phyloP scores from a whole-genome alignment of 2,329 filamentous ascomycete genomes.

The Colletotrichum abscissum region DNA sequence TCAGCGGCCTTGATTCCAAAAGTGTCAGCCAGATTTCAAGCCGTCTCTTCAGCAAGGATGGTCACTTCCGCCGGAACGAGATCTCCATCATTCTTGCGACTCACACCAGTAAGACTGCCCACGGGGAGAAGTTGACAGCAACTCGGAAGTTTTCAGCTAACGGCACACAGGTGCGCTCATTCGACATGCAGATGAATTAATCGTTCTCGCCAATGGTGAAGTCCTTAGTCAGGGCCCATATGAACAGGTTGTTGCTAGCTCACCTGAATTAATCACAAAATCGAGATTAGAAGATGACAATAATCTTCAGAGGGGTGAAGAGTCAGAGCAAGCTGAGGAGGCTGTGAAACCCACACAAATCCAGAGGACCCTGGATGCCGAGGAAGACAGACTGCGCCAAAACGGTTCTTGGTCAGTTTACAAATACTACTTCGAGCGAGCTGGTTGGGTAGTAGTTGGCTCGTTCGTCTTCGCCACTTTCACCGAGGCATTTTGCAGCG shows the following conservation, averaged over 20 bases:
- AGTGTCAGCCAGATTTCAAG: background rate
- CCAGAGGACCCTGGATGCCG: background rate
- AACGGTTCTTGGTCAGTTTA: constrained; percentile 14
- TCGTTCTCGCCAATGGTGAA: background rate
- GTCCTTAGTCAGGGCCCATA: constrained; percentile 2
- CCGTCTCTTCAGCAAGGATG: constrained; percentile 3
- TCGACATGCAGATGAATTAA: background rate
- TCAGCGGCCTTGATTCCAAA: constrained; percentile 12
- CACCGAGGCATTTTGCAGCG: background rate
- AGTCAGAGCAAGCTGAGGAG: background rate
- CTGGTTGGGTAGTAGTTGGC: background rate
- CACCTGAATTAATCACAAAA: background rate
- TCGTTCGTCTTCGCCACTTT: background rate
- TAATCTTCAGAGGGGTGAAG: background rate
- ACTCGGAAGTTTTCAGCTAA: background rate
- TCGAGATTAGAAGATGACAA: background rate
- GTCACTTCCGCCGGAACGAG: background rate
- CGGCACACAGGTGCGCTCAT: background rate
- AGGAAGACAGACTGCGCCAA: background rate
- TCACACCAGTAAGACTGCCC: constrained; percentile 6
- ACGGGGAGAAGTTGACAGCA: background rate
- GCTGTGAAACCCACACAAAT: background rate
- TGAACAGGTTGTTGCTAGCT: background rate
- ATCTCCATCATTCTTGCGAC: constrained; percentile 13
- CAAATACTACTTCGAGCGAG: constrained; percentile 14